phyloP scores from a whole-genome alignment of 2,329 filamentous ascomycete species.

The Pseudogymnoascus sp. region DNA sequence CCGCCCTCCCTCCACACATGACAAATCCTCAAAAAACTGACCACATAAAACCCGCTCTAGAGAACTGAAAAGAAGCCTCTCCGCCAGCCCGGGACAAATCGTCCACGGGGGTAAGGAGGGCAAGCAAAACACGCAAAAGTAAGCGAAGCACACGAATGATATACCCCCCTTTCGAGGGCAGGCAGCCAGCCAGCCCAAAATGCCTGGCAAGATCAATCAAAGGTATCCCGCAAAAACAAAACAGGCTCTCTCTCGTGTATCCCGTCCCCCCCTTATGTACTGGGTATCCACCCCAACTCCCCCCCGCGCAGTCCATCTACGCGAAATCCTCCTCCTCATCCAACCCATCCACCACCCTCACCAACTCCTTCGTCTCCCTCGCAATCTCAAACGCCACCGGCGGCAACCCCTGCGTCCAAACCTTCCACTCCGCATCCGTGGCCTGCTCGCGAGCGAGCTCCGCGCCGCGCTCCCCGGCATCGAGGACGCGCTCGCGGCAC shows the following conservation, averaged over 20 bases:
- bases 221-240: conserved; percentile 1
- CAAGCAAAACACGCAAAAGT: not conserved
- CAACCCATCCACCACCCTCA: conserved; percentile 38
- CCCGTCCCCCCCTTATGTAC: not conserved
- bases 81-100: not conserved
- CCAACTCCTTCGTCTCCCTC: conserved; percentile 70
- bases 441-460: conserved; percentile 50
- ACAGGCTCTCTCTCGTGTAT: not conserved
- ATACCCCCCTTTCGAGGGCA: not conserved
- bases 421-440: conserved; percentile 48
- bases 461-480: conserved; percentile 54
- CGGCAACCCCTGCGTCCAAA: conserved; percentile 64
- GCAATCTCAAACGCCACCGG: conserved; percentile 85
- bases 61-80: not conserved
- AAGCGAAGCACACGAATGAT: not conserved
- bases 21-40: not conserved
- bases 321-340: conserved; percentile 6
- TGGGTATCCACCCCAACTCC: not conserved
- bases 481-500: conserved; percentile 59
- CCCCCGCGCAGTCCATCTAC: not conserved
- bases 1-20: not conserved
- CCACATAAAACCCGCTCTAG: not conserved
- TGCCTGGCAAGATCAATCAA: not conserved
- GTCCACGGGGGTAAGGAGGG: not conserved
- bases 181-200: not conserved